Base-by-base conservation (phyloP, 1,284 basidiomycete genomes). In the Irpex sp. region DNA sequence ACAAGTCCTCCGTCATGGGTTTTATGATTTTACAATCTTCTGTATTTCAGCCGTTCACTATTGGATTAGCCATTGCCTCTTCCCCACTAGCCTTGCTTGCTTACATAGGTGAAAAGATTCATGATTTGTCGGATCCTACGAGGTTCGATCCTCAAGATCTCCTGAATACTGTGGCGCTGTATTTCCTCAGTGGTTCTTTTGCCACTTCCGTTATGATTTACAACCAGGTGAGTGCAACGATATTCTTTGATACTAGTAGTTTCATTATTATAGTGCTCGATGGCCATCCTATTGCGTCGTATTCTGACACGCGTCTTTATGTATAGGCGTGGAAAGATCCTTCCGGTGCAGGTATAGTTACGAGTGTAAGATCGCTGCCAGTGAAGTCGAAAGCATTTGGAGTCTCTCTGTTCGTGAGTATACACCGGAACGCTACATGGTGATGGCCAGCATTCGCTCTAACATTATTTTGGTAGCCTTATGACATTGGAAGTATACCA, bases 61-160 rank as follows among this genome's bases (percentile, higher is more conserved):
- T 67, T 31, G 66, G 66, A 2, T 21, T 19, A 19, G 50, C 50
- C 17, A 53, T 53, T 11, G 47, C 55, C 53, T 58, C 59, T 56
- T 65, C 64, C 1, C 66, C 66, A 1, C 37, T 67, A 5, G 66
- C 61, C 31, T 15, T 67, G 13, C 59, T 67, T 15, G 58, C 61
- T 7, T 67, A 64, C 61, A 60, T 65, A 17, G 66, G 64, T 13
- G 66, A 65, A 43, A 65, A 65, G 58, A 53, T 53, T 11, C 50
- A 53, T 21, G 50, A 53, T 53, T 53, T 15, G 50, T 53, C 50
- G 13, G 50, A 53, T 21, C 50, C 50, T 11, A 11, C 17, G 11
- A 15, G 50, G 17, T 17, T 53, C 19, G 11, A 21, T 4, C 19
- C 11, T 15, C n/a, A 53, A 13, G 50, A 53, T 21, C 15, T 53